These are phyloP conservation scores for Oleoguttula mirabilis DNA, from an alignment of 495 filamentous ascomycete species.

Conservation along the genomic window DNA sequence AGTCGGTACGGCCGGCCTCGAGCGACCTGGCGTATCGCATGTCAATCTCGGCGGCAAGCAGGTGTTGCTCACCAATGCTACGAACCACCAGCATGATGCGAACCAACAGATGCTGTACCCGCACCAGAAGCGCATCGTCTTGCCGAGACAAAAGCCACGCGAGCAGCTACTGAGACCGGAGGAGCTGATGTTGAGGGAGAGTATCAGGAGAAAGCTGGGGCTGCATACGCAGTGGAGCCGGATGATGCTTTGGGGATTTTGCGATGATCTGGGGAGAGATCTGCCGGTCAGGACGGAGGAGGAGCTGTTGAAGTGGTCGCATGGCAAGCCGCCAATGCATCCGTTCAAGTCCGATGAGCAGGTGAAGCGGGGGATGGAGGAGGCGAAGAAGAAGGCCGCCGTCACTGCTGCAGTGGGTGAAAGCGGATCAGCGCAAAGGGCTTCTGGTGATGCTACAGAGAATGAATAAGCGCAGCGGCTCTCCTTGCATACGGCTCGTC, in stretches of 20 bases:
- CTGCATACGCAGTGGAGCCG: conserved; percentile 33
- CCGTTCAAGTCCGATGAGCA: not conserved
- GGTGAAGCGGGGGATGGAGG: not conserved
- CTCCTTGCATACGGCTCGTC: too few relatives aligned
- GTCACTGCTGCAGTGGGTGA: too few relatives aligned
- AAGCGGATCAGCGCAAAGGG: too few relatives aligned
- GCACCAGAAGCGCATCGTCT: conserved; percentile 34
- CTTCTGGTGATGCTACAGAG: too few relatives aligned
- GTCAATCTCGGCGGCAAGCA: not conserved
- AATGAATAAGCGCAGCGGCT: too few relatives aligned
- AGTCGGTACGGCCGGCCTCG: conserved; percentile 31
- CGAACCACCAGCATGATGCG: not conserved
- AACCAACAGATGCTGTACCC: conserved; percentile 10
- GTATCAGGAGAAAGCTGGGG: conserved; percentile 34
- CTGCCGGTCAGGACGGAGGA: conserved; percentile 1
- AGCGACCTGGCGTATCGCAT: conserved; percentile 10
- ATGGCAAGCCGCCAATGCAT: not conserved
- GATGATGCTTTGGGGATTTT: conserved; percentile 46
- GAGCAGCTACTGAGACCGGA: conserved; percentile 39
- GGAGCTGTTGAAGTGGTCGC: conserved; percentile 5
- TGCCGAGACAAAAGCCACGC: conserved; percentile 32
- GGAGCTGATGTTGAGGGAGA: conserved; percentile 43
- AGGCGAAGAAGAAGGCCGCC: not conserved
- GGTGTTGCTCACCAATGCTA: not conserved
- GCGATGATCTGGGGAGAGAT: conserved; percentile 28